Evolutionary conservation across 257 asterid species (phyloP).

Genomic region (Penstemon eatonii): DNA sequence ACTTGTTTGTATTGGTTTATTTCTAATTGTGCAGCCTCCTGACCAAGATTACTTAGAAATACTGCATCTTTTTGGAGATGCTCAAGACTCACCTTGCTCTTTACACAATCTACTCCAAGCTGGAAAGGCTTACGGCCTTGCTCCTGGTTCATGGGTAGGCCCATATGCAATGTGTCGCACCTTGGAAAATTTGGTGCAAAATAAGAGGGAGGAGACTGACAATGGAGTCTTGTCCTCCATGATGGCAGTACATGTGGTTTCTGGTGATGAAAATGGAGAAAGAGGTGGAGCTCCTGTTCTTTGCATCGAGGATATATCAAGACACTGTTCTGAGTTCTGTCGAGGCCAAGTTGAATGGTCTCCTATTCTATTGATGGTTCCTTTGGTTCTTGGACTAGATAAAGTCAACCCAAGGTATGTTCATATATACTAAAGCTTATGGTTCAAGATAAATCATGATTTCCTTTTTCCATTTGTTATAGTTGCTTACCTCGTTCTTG

Average conservation of each 20-base stretch:
- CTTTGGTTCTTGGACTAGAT: conserved; percentile 94
- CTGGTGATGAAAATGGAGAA: conserved; percentile 98
- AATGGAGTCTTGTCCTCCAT: conserved; percentile 42
- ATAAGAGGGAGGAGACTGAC: conserved; percentile 43
- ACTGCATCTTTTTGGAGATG: conserved; percentile 83
- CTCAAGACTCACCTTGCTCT: conserved; percentile 77
- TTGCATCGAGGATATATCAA: conserved; percentile 66
- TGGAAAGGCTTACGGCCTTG: conserved; percentile 83
- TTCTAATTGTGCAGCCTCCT: conserved; percentile 56
- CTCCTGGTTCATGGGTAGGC: conserved; percentile 98
- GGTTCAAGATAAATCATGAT: background rate
- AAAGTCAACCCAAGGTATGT: conserved; percentile 87
- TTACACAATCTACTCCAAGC: conserved; percentile 94
- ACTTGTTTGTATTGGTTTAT: conserved; percentile 17
- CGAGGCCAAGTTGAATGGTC: conserved; percentile 58
- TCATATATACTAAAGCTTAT: conserved; percentile 7
- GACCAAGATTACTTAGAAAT: conserved; percentile 67
- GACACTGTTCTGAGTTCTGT: conserved; percentile 50
- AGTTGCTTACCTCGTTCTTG: background rate
- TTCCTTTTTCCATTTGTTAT: no score
- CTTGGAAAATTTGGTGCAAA: conserved; percentile 76
- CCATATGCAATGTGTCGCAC: conserved; percentile 99
- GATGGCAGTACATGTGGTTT: conserved; percentile 77
- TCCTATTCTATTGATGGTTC: conserved; percentile 82
- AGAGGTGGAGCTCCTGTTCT: conserved; percentile 99